These are phyloP conservation scores for Irpex sp. DNA, from an alignment of 1,284 basidiomycete species.

Conservation along the genomic window DNA sequence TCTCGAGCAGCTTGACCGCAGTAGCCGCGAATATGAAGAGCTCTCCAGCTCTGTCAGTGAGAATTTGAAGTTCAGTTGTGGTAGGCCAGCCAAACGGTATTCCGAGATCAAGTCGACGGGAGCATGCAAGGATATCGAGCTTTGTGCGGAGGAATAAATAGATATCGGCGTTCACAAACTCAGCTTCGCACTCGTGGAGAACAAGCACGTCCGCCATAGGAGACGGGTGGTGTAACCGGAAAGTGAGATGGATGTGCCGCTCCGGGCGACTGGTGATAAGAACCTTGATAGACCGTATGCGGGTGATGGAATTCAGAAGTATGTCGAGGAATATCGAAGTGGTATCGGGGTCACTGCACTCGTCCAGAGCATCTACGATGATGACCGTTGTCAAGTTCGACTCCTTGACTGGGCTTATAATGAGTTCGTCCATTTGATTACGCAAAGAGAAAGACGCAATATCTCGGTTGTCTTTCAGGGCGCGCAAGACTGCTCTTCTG, in stretches of 20 bases:
- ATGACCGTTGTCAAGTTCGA: slow-evolving; percentile 7
- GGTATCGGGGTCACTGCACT: slow-evolving; percentile 12
- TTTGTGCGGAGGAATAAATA: neutral
- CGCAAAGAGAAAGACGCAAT: no score
- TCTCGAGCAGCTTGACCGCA: slow-evolving; percentile 7
- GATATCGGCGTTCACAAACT: neutral
- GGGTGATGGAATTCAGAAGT: neutral
- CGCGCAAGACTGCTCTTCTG: neutral
- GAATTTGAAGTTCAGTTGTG: slow-evolving; percentile 3
- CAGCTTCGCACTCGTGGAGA: neutral
- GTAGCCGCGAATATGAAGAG: slow-evolving; percentile 18
- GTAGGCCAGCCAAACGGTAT: neutral
- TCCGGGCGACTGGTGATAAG: slow-evolving; percentile 20
- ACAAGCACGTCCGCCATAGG: no score
- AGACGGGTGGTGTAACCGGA: neutral
- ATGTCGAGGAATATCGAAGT: slow-evolving; percentile 3
- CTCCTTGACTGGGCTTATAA: slow-evolving; percentile 6
- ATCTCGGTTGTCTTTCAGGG: neutral
- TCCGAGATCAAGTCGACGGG: neutral
- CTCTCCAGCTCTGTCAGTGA: slow-evolving; percentile 7
- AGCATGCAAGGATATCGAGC: neutral
- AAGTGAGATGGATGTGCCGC: slow-evolving; percentile 4
- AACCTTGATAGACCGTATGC: slow-evolving; percentile 13
- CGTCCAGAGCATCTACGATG: slow-evolving; percentile 22
- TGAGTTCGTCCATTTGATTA: slow-evolving; percentile 3